Evolutionary conservation across 2,329 filamentous ascomycete genomes (phyloP), one percentile per base, ranked within the genome.

Genomic region (Diaporthe aspalathi): DNA sequence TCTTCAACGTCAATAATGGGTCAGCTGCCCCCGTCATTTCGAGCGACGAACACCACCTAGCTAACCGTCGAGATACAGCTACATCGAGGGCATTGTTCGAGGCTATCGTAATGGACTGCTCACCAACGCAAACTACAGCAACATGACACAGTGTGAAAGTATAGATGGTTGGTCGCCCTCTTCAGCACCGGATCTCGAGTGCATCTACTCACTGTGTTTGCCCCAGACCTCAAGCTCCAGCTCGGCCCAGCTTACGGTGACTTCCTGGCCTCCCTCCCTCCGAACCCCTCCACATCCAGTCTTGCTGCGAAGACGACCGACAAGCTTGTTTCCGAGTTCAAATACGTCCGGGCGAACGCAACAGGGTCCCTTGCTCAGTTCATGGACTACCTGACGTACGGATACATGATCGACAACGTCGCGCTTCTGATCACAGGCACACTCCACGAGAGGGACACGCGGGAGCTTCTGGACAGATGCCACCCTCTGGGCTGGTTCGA

Each of bases 371-470:
- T 98, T 47, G 92, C 95, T 74, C 94, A 94, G 80, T 99, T 99
- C 83, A 94, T 99, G 90, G 94, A 98, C 82, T 99, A 97, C 83
- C 87, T 99, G 73, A 99, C 96, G 1, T 99, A 99, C 81, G 95
- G 95, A 74, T 99, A 99, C 87, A 99, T 99, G 96, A 99, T 99
- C 83, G 96, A 99, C 84, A 99, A 99, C 78, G 94, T 99, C 67
- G 96, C 97, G 49, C 91, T 99, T 50, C 90, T 99, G 78, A 99
- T 99, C 82, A 99, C 96, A 27, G 96, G 96, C 74, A 99, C 96
- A 16, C 89, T 99, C 38, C 96, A 99, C 84, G 97, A 99, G 84
- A 91, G 96, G 80, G 96, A 99, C 81, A 99, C 96, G 4, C 91
- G 95, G 72, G 96, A 99, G 84, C 89, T 99, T 74, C 86, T 99